Evolutionary conservation across 2,329 filamentous ascomycete genomes (phyloP), one percentile per base, ranked within the genome.

Genomic region (Aquanectria penicillioides): DNA sequence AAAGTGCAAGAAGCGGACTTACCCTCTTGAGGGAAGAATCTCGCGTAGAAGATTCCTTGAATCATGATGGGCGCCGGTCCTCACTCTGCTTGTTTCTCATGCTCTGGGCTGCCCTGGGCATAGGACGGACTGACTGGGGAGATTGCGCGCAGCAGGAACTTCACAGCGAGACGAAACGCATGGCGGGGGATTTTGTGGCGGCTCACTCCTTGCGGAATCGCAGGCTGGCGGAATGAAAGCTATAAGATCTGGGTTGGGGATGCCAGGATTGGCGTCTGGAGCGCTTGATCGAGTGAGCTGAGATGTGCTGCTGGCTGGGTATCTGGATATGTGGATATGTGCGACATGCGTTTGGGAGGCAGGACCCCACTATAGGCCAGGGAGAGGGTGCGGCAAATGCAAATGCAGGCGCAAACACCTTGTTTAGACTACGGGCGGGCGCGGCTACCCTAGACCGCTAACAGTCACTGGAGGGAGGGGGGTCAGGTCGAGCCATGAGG

Each of bases 21-120:
- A 87, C 87, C 88, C 80, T 89, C 82, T 68, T 87, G 80, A 13
- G 87, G 85, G 62, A 90, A 83, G 75, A 91, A 91, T 41, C 87
- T 81, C 44, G 88, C 87, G 73, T 89, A 90, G 69, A 90, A 90
- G 57, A 91, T 90, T 66, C 86, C 87, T 71, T 88, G 85, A 51
- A 91, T 90, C 85, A 89, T 89, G 68, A 22, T 58, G 61, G n/a
- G 34, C 15, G 43, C 31, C 25, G 28, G 40, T 22, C 70, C 57
- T 61, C 58, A 15, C 17, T 40, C 58, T 69, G 55, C 38, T 52
- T n/a, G 29, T 46, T 51, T 40, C 59, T 48, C 37, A 63, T 48
- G 29, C 31, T 38, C 22, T 18, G 41, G 26, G 25, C 15, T 10
- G 3, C 25, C 48, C 40, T 51, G 34, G 41, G 48, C 36, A 12